Conservation (phyloP, 768 basidiomycete species). For the Dioszegia aurantiaca region DNA sequence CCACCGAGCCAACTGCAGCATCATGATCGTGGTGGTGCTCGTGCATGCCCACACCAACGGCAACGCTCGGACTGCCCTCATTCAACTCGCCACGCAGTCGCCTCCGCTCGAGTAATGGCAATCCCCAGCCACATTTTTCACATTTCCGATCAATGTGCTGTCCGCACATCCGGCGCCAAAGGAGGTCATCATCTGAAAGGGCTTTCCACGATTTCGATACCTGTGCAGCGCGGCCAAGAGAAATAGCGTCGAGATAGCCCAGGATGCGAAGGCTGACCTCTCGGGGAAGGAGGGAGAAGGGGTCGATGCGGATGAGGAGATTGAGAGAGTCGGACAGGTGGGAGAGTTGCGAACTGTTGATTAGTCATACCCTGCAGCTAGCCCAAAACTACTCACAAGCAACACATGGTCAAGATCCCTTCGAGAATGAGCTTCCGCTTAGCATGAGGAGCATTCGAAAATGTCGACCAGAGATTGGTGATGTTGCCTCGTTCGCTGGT, state of each 20-base stretch:
- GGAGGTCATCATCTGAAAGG: slow-evolving; percentile 89
- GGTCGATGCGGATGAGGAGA: slow-evolving; percentile 92
- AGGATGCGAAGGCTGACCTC: slow-evolving; percentile 86
- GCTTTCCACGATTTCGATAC: slow-evolving; percentile 78
- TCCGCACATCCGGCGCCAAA: slow-evolving; percentile 95
- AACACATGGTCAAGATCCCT: slow-evolving; percentile 97
- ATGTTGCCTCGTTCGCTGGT: slow-evolving; percentile 80
- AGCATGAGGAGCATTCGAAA: slow-evolving; percentile 88
- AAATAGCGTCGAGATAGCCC: slow-evolving; percentile 83
- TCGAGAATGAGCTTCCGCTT: slow-evolving; percentile 90
- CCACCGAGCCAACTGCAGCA: slow-evolving; percentile 10
- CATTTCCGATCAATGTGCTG: slow-evolving; percentile 98
- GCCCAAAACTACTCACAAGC: slow-evolving; percentile 59
- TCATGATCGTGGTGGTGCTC: slow-evolving; percentile 33
- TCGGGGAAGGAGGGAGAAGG: slow-evolving; percentile 82
- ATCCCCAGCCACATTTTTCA: slow-evolving; percentile 93
- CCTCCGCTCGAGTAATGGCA: slow-evolving; percentile 73
- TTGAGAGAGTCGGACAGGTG: slow-evolving; percentile 88
- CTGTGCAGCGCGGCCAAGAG: slow-evolving; percentile 88
- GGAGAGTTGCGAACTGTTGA: slow-evolving; percentile 73
- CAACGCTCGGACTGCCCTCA: slow-evolving; percentile 34
- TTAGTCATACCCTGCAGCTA: slow-evolving; percentile 2
- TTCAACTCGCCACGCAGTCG: slow-evolving; percentile 47
- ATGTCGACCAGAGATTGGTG: slow-evolving; percentile 91
- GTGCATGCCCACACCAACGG: slow-evolving; percentile 32